A percentile compares a stretch with the other conserved stretches of the same genome.
Evolutionary conservation across 2,329 filamentous ascomycete species (phyloP).

Genomic region (Venturiaceae sp.): DNA sequence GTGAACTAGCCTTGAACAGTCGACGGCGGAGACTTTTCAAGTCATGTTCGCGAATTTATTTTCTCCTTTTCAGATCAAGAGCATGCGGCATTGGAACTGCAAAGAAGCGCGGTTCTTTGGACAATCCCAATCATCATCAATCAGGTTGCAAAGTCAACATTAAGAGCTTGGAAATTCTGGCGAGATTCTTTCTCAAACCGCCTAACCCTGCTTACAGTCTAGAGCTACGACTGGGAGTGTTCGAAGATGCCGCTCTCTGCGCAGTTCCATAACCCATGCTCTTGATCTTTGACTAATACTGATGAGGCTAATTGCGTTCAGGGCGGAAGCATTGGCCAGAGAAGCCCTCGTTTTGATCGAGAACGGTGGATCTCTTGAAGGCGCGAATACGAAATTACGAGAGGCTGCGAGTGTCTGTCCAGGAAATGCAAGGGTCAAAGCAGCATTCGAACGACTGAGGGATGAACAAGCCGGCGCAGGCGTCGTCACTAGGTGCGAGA

Average conservation of each 20-base stretch:
- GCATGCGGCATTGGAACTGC: too few relatives aligned
- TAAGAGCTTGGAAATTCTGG: not conserved
- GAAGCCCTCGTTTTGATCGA: too few relatives aligned
- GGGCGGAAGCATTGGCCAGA: too few relatives aligned
- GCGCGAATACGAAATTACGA: slow-evolving; percentile 30
- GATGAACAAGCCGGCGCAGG: slow-evolving; percentile 26
- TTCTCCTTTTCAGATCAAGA: not conserved
- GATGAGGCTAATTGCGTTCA: too few relatives aligned
- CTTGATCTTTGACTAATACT: too few relatives aligned
- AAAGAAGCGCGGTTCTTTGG: not conserved
- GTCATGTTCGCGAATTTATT: not conserved
- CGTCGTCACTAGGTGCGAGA: slow-evolving; percentile 22
- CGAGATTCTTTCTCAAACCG: too few relatives aligned
- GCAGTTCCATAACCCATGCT: too few relatives aligned
- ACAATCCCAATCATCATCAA: not conserved
- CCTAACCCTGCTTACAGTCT: too few relatives aligned
- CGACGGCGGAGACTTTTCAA: not conserved
- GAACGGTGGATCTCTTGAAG: slow-evolving; percentile 20
- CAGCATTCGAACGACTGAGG: slow-evolving; percentile 29
- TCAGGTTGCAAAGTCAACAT: not conserved
- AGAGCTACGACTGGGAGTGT: too few relatives aligned
- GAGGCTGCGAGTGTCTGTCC: slow-evolving; percentile 34
- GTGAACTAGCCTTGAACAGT: not conserved
- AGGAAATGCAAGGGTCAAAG: slow-evolving; percentile 28
- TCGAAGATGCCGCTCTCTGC: too few relatives aligned